phyloP scores from a whole-genome alignment of 768 basidiomycete species.

The Podaxis sp. region DNA sequence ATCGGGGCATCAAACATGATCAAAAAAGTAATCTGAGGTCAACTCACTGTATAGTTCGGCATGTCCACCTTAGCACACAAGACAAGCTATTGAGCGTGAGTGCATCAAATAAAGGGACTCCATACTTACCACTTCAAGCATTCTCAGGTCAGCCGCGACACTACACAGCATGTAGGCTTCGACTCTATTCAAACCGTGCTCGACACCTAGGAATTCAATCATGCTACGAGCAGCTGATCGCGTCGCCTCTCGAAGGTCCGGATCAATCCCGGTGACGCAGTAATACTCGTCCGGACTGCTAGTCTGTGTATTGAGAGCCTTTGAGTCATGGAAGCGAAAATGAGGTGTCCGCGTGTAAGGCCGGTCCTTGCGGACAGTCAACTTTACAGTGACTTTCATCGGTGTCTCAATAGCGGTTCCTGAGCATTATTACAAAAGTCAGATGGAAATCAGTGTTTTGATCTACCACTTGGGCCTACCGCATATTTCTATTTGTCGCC shows the following conservation, averaged over 20 bases:
- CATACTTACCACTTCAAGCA: constrained; percentile 58
- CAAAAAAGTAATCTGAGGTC: not conserved
- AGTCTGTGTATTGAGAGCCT: constrained; percentile 14
- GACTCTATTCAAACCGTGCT: constrained; percentile 18
- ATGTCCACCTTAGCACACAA: constrained; percentile 48
- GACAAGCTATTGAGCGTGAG: not conserved
- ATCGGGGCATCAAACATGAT: not conserved
- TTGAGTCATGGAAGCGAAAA: constrained; percentile 36
- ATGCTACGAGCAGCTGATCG: constrained; percentile 56
- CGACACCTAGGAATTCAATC: constrained; percentile 48
- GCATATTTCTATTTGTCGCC: constrained; percentile 46
- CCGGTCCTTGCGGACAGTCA: constrained; percentile 56
- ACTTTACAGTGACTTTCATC: constrained; percentile 51
- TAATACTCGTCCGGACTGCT: constrained; percentile 40
- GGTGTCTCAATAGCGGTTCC: constrained; percentile 67
- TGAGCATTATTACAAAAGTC: constrained; percentile 18
- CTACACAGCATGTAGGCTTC: constrained; percentile 33
- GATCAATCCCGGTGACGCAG: constrained; percentile 55
- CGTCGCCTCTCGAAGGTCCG: constrained; percentile 54
- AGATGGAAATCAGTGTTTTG: not conserved
- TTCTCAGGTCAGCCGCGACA: constrained; percentile 53
- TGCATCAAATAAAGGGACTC: constrained; percentile 8
- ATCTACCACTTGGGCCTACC: constrained; percentile 33
- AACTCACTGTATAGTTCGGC: constrained; percentile 60
- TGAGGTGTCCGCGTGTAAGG: constrained; percentile 60